A percentile compares a stretch with the other conserved stretches of the same genome.
Evolutionary conservation across 148 eudicot species (phyloP).

Genomic region (Amaranthus hypochondriacus): DNA sequence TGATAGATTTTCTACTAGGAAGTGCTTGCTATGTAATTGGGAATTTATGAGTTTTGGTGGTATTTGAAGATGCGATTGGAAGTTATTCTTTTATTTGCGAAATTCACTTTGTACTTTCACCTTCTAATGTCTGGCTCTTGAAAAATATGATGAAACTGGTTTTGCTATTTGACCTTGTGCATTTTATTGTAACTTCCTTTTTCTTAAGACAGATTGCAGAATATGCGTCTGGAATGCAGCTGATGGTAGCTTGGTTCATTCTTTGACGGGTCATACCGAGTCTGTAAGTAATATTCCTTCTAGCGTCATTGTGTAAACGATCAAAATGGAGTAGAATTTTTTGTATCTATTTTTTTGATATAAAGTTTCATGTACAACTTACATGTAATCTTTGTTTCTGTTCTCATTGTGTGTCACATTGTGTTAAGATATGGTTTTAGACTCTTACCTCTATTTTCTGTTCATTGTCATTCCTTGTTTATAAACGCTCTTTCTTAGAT

Average conservation of each 20-base stretch:
- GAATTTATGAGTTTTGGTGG: not conserved
- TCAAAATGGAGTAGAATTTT: not conserved
- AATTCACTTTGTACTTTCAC: too few relatives aligned
- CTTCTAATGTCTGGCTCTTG: too few relatives aligned
- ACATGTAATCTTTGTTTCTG: not conserved
- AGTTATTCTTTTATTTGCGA: too few relatives aligned
- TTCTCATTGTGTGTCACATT: not conserved
- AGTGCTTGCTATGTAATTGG: not conserved
- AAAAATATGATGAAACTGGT: not conserved
- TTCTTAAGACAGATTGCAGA: conserved; percentile 80
- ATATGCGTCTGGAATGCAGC: conserved; percentile 99
- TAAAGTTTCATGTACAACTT: too few relatives aligned
- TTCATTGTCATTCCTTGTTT: not conserved
- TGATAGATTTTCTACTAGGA: not conserved
- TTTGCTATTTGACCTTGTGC: conserved; percentile 3
- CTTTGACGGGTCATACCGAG: conserved; percentile 90
- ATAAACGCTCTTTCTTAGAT: not conserved
- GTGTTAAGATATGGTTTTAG: not conserved
- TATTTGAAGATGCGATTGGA: not conserved
- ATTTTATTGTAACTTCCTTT: conserved; percentile 10
- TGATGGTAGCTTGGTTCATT: conserved; percentile 97
- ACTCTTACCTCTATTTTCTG: not conserved
- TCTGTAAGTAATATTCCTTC: conserved; percentile 55
- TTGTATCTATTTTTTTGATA: too few relatives aligned
- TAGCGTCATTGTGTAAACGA: not conserved